Percentiles rank a stretch among this genome's conserved stretches.
Evolutionary conservation across 1,139 yeast genomes (phyloP).

Genomic region (Diutina catenulata): DNA sequence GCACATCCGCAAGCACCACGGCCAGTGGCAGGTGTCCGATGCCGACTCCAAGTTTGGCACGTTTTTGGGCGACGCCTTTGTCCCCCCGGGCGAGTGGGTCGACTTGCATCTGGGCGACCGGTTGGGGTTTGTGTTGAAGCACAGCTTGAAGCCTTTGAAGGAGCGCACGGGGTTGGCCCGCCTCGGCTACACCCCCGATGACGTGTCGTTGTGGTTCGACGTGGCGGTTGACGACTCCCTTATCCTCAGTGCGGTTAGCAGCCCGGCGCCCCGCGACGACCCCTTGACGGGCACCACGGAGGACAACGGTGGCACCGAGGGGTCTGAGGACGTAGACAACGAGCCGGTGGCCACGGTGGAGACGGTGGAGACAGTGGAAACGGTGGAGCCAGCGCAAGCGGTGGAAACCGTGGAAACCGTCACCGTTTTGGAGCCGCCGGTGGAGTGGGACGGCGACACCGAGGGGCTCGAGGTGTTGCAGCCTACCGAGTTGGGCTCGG

Average conservation of each 20-base stretch:
- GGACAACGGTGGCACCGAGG: neutral
- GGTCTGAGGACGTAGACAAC: neutral
- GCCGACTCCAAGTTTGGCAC: conserved; percentile 30
- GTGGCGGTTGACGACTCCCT: neutral
- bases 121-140: conserved; percentile 9
- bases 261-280: neutral
- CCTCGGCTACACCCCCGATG: neutral
- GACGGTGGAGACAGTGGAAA: neutral
- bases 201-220: neutral
- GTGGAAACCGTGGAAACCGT: too few relatives aligned
- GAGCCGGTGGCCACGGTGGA: neutral
- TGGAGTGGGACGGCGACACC: too few relatives aligned
- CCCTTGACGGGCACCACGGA: neutral
- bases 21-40: conserved; percentile 15
- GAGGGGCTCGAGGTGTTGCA: too few relatives aligned
- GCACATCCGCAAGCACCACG: neutral
- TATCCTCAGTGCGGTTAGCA: neutral
- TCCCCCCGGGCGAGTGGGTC: conserved; percentile 13
- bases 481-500: conserved; percentile 6
- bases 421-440: too few relatives aligned
- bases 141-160: neutral
- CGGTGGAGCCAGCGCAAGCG: neutral
- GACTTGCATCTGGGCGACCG: conserved; percentile 15
- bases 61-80: conserved; percentile 17
- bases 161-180: neutral